Conservation (phyloP, 2,329 filamentous ascomycete species). For the Niveomyces coronatus region DNA sequence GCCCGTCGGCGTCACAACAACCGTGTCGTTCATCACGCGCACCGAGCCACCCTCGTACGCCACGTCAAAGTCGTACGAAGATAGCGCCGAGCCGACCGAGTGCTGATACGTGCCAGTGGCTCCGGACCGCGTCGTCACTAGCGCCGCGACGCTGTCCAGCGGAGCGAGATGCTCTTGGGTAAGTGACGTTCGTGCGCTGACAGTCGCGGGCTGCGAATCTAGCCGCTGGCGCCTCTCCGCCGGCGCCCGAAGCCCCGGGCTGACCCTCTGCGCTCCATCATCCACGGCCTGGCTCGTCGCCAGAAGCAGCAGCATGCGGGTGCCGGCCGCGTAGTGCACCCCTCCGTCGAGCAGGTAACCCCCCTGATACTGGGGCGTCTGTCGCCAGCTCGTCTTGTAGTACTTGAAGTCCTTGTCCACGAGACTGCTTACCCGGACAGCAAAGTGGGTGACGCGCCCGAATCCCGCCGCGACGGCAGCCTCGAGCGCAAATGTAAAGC, state of each 20-base stretch:
- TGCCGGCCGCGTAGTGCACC: constrained; percentile 58
- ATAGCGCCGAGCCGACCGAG: constrained; percentile 46
- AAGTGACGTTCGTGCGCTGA: constrained; percentile 46
- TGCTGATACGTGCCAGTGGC: constrained; percentile 45
- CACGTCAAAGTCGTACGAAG: constrained; percentile 44
- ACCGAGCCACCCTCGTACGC: constrained; percentile 49
- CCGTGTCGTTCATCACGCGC: constrained; percentile 33
- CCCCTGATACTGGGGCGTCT: constrained; percentile 59
- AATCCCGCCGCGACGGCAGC: constrained; percentile 14
- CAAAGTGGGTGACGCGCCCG: constrained; percentile 35
- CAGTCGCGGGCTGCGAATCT: constrained; percentile 30
- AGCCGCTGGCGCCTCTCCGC: background rate
- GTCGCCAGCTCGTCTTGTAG: constrained; percentile 51
- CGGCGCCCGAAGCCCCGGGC: too few species aligned
- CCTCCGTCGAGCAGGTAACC: constrained; percentile 69
- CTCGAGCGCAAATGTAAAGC: constrained; percentile 41
- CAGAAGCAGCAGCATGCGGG: constrained; percentile 50
- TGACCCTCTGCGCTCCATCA: too few species aligned
- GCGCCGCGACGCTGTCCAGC: constrained; percentile 55
- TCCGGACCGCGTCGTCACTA: constrained; percentile 43
- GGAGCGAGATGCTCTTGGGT: constrained; percentile 49
- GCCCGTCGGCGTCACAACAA: constrained; percentile 27
- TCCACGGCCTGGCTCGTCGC: constrained; percentile 19
- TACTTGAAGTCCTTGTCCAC: constrained; percentile 32
- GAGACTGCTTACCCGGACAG: constrained; percentile 25